Base-by-base conservation (phyloP, 306 rosid genomes). In the Sicyos edulis region DNA sequence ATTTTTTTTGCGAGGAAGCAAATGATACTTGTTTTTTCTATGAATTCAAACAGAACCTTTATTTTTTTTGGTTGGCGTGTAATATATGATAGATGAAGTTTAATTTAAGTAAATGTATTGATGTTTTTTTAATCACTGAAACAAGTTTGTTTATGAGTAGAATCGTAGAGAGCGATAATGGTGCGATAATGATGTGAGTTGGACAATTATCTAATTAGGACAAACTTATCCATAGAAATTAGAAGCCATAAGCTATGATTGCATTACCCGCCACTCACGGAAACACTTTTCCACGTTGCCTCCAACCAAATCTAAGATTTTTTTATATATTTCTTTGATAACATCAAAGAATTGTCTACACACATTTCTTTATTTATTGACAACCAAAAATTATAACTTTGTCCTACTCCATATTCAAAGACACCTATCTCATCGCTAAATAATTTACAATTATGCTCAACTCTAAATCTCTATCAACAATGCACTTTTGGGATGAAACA, bases 181-280 rank as follows among this genome's bases (percentile, higher is more conserved):
- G 12, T 49, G 58, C 6, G 8, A 50, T 22, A 50, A 26, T 69
- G 73, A 47, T 50, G 12, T 24, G 45, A 24, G 16, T 49, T 44
- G 8, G 22, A 50, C 44, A 69, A 24, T 8, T 14, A 24, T 21
- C 45, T 44, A 45, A 14, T 50, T 12, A 15, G 22, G 45, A 69
- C 22, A 68, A 68, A 68, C 10, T 69, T 57, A 50, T 69, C 73
- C 24, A 69, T 26, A 69, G 9, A 69, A 69, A 29, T 59, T 26
- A 69, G 9, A 69, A 69, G 52, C 73, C 73, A 47, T 49, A 22
- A 49, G 37, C 10, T 42, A 68, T 68, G 73, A 68, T 69, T 22
- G 59, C 58, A 24, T 69, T 69, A 50, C 73, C 50, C 45, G 8
- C 58, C 59, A 69, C 73, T 50, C 56, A 47, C 50, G 17, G 19